A percentile compares a stretch with the other conserved stretches of the same genome.
Conservation (phyloP, 1,139 yeast genomes). For the Yamadazyma aaseri region DNA sequence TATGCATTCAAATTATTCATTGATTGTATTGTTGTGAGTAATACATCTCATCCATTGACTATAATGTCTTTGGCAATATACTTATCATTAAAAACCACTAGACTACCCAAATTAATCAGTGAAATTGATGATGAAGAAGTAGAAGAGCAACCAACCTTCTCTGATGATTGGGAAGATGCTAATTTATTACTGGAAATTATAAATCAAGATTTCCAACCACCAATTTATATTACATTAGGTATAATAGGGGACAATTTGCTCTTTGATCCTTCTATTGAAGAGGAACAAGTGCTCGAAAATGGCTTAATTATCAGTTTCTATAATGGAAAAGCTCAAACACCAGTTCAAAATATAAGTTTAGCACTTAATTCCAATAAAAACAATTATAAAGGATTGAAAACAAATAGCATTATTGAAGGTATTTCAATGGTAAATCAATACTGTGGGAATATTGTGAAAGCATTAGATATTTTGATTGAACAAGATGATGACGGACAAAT, state of each 20-base stretch:
- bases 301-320: conserved; percentile 75
- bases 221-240: conserved; percentile 73
- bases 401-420: conserved; percentile 25
- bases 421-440: conserved; percentile 33
- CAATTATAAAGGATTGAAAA: conserved; percentile 41
- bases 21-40: conserved; percentile 75
- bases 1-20: conserved; percentile 75
- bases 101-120: conserved; percentile 70
- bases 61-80: conserved; percentile 75
- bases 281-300: conserved; percentile 82
- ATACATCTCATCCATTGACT: conserved; percentile 69
- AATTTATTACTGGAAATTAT: conserved; percentile 38
- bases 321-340: conserved; percentile 61
- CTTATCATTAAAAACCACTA: conserved; percentile 76
- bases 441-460: conserved; percentile 35
- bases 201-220: conserved; percentile 54
- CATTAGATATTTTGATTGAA: conserved; percentile 40
- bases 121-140: conserved; percentile 55
- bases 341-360: conserved; percentile 57
- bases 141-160: conserved; percentile 88
- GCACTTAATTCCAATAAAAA: conserved; percentile 41
- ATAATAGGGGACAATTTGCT: conserved; percentile 65
- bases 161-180: conserved; percentile 78
- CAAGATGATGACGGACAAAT: conserved; percentile 36
- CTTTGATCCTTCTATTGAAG: conserved; percentile 83